Conservation (phyloP, 805 yeast genomes). For the Metschnikowia anglica region DNA sequence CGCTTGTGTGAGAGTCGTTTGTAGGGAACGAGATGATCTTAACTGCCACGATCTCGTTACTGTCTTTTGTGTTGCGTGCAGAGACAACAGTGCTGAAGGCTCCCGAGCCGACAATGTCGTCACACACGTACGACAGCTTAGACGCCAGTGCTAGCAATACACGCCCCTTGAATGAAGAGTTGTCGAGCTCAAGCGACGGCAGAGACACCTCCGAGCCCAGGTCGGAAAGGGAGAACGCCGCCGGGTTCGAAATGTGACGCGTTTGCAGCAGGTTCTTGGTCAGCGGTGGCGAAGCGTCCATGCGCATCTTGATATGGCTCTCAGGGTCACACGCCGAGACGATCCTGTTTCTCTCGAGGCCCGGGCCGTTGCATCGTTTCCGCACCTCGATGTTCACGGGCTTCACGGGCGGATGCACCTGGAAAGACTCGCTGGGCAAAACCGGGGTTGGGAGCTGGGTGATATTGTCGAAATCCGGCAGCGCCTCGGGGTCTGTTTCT, state of each 20-base stretch:
- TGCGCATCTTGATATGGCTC: slow-evolving; percentile 3
- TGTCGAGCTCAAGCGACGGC: slow-evolving; percentile 16
- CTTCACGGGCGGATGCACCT: background rate
- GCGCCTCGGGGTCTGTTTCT: slow-evolving; percentile 1
- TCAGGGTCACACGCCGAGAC: slow-evolving; percentile 17
- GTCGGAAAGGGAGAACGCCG: slow-evolving; percentile 1
- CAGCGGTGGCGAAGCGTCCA: slow-evolving; percentile 7
- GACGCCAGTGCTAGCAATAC: slow-evolving; percentile 16
- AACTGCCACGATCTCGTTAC: slow-evolving; percentile 54
- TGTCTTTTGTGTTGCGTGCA: slow-evolving; percentile 34
- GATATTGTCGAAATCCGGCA: slow-evolving; percentile 29
- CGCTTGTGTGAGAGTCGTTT: slow-evolving; percentile 23
- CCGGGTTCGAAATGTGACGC: slow-evolving; percentile 18
- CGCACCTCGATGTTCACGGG: slow-evolving; percentile 9
- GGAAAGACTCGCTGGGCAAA: slow-evolving; percentile 15
- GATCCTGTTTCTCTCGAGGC: slow-evolving; percentile 8
- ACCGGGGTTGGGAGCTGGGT: slow-evolving; percentile 50
- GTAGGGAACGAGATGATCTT: slow-evolving; percentile 55
- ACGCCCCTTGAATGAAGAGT: slow-evolving; percentile 1
- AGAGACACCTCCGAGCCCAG: slow-evolving; percentile 9
- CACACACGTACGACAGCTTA: slow-evolving; percentile 13
- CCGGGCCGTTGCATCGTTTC: slow-evolving; percentile 6
- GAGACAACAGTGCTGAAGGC: slow-evolving; percentile 65
- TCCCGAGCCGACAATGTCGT: slow-evolving; percentile 56
- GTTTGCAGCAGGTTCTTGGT: slow-evolving; percentile 6